These are phyloP conservation scores for Ogataea nitratoaversa DNA, from an alignment of 805 yeast species.

Conservation along the genomic window DNA sequence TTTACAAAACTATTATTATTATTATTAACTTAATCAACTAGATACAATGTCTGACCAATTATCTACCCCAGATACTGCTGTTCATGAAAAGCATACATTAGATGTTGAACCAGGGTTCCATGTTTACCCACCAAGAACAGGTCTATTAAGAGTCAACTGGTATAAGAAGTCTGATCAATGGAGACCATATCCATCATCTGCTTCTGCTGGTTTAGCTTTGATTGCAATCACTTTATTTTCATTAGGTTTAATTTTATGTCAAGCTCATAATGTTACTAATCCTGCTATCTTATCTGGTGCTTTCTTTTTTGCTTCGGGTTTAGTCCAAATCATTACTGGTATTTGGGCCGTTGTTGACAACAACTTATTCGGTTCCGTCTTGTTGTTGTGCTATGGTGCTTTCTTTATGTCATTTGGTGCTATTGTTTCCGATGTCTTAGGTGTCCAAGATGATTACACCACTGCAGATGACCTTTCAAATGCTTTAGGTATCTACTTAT, in stretches of 20 bases:
- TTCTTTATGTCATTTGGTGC: constrained; percentile 47
- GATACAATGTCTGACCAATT: constrained; percentile 21
- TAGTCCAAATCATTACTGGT: constrained; percentile 40
- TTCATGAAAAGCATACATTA: constrained; percentile 8
- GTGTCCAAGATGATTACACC: constrained; percentile 37
- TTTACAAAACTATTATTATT: too few relatives aligned
- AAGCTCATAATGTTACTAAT: constrained; percentile 36
- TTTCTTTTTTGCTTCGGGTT: constrained; percentile 42
- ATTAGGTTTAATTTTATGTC: constrained; percentile 36
- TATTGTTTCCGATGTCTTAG: constrained; percentile 39
- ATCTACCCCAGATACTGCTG: constrained; percentile 27
- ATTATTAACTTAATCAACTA: background rate
- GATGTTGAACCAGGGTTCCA: constrained; percentile 5
- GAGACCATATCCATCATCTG: constrained; percentile 41
- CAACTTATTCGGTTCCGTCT: constrained; percentile 47
- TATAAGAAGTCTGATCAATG: constrained; percentile 35
- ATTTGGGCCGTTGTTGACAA: constrained; percentile 44
- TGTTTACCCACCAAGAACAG: constrained; percentile 33
- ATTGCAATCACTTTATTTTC: constrained; percentile 39
- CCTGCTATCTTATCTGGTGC: constrained; percentile 39
- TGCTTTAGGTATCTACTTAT: constrained; percentile 42
- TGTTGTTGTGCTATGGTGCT: constrained; percentile 45
- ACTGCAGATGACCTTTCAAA: constrained; percentile 32
- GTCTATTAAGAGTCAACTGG: constrained; percentile 35
- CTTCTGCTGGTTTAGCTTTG: constrained; percentile 41